Evolutionary conservation across 768 basidiomycete genomes (phyloP), one percentile per base, ranked within the genome.

Genomic region (Suillus bovinus): DNA sequence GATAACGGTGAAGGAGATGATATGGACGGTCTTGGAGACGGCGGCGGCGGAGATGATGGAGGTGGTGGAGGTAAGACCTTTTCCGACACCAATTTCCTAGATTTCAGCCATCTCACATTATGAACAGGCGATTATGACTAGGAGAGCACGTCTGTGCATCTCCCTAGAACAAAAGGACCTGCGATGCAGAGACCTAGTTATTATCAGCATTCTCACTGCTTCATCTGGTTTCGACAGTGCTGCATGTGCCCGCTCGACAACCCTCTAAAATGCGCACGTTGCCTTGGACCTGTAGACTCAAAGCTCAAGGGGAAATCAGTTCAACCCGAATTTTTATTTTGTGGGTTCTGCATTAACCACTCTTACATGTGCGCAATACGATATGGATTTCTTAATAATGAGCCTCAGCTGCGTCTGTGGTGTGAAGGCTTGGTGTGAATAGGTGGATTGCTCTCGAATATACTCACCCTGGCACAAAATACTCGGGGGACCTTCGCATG

Each of bases 1-100:
- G 92, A 94, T 72, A 93, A 93, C 59, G 92, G 92, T 20, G 92
- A 93, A 74, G 87, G 81, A 4, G 92, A 94, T 58, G 90, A 94
- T 69, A 74, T 83, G 60, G 93, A 94, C 68, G 88, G 92, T 68
- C 73, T 91, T 24, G 91, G 88, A 6, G 92, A 84, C 10, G 88
- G 85, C 0, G 88, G 81, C 11, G 90, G 82, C 5, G 83, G 74
- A 16, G 90, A 84, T 20, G 89, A 83, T 44, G 89, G 84, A 34
- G 88, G 85, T 42, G 89, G 84, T 62, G 86, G 85, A 52, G 67
- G 68, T 72, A 64, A 39, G 55, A 38, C 16, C 16, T 38, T 24
- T 17, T 61, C 64, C 67, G 67, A 39, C 14, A 36, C 14, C 17
- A n/a, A 9, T 4, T 22, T 52, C 10, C 49, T 55, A 17, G 7